Base-by-base conservation (phyloP, 2,329 filamentous ascomycete species). In the Exophiala bonariae region DNA sequence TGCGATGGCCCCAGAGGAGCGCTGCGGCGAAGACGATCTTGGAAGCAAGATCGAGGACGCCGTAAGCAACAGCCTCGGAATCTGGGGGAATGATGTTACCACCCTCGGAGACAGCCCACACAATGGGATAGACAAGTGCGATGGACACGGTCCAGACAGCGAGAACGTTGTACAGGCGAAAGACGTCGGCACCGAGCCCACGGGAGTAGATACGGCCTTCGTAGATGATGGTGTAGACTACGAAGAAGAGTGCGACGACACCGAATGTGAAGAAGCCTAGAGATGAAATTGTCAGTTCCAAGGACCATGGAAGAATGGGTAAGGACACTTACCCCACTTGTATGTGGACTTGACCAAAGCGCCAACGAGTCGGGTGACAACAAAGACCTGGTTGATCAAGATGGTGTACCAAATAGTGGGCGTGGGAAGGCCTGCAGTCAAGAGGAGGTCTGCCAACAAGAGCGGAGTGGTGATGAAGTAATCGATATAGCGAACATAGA, bases 31-130 rank as follows among this genome's bases (percentile, higher is more conserved):
- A 87, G 7, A 52, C 44, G 32, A 46, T 46, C 50, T 54, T 54
- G n/a, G 49, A 38, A 10, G 50, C 41, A 36, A 54, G 37, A 50
- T 87, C 84, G 0, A 88, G 72, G 3, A 86, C 67, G 33, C 83
- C 82, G 60, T 87, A 88, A 62, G 87, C 86, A 49, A 85, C 67
- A 9, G 81, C 81, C 60, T 87, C 84, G 0, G 78, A 80, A 59
- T 87, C 83, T 0, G 81, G 78, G 2, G 82, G 66, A 41, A 86
- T 84, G 52, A 84, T 66, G 56, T 86, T 86, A 9, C 81, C 82
- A 23, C 81, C 82, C 64, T 86, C 82, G 34, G 67, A 73, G 2
- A 85, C 58, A 45, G 80, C 82, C 81, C 82, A 86, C 17, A 77
- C 75, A 50, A 84, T 75, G 0, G 83, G 83, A 63, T 86, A 86